Conservation (phyloP, 2,329 filamentous ascomycete genomes). For the Fusarium buxicola region DNA sequence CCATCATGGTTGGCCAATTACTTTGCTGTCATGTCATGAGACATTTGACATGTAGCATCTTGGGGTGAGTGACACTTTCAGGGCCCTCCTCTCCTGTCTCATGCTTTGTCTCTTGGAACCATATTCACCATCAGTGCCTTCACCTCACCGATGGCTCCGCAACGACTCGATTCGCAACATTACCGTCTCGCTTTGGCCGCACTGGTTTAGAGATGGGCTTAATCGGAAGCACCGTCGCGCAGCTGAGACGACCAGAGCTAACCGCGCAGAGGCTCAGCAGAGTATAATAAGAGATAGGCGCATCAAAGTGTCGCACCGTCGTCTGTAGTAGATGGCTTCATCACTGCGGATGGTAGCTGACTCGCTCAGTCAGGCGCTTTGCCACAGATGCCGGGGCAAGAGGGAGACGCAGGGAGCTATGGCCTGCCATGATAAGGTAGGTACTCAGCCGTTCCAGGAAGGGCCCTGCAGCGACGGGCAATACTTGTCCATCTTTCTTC, state of each 20-base stretch:
- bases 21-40: constrained; percentile 26
- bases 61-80: constrained; percentile 10
- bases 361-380: constrained; percentile 4
- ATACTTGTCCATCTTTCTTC: constrained; percentile 24
- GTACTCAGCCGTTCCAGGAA: constrained; percentile 20
- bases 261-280: constrained; percentile 4
- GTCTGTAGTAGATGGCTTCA: neutral
- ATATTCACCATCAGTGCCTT: constrained; percentile 1
- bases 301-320: neutral
- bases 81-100: constrained; percentile 19
- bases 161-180: constrained; percentile 16
- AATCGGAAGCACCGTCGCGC: constrained; percentile 4
- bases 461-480: constrained; percentile 20
- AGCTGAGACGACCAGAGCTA: neutral
- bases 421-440: constrained; percentile 24
- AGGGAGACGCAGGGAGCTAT: constrained; percentile 35
- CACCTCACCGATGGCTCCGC: constrained; percentile 14
- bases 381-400: constrained; percentile 20
- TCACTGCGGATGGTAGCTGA: no score
- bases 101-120: neutral
- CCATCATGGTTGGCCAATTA: constrained; percentile 12
- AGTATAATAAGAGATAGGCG: neutral
- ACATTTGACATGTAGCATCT: constrained; percentile 18
- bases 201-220: neutral
- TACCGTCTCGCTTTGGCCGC: constrained; percentile 3